Base-by-base conservation (phyloP, 768 basidiomycete genomes). In the Pleurotus sapidus region DNA sequence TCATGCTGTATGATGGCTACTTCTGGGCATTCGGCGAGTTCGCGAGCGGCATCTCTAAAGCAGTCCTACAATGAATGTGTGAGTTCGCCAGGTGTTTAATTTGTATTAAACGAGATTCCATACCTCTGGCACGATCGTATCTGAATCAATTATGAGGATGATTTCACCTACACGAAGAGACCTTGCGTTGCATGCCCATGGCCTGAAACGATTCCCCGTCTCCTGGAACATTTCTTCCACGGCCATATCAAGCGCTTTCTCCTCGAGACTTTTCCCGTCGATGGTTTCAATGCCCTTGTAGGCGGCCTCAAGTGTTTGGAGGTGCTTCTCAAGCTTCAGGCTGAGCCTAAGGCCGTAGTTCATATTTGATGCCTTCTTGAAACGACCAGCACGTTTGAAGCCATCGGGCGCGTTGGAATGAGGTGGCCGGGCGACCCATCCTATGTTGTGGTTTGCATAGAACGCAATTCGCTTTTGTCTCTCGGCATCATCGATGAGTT, bases 311-410 rank as follows among this genome's bases (percentile, higher is more conserved):
- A 86, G 68, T 12, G 67, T 72, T 27, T 73, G 60, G 42, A 82
- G 74, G 60, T 80, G 75, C 64, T 79, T 81, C 72, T 80, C 81
- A 77, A 82, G 56, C 51, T 58, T 60, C 50, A 60, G 30, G 49
- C 69, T 62, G 59, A 78, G 76, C 59, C 74, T 70, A 14, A 80
- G 76, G 0, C 87, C 90, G 64, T 86, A 91, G 67, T 93, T 95
- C 89, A 95, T 91, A 70, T 95, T 95, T 2, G 84, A 86, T 1
- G 90, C 90, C 70, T 95, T 95, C 78, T 95, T 93, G 83, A 95
- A 95, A 14, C 91, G 83, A 42, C 92, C 93, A 27, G 89, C 89
- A 48, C 92, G 88, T 59, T 88, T 81, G 76, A 83, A 91, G 1
- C 88, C 90, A 65, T 85, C 84, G 15, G 82, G 71, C 2, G 72